phyloP scores from a whole-genome alignment of 352 stramenopile genomes.

The Globisporangium recalcitrans region DNA sequence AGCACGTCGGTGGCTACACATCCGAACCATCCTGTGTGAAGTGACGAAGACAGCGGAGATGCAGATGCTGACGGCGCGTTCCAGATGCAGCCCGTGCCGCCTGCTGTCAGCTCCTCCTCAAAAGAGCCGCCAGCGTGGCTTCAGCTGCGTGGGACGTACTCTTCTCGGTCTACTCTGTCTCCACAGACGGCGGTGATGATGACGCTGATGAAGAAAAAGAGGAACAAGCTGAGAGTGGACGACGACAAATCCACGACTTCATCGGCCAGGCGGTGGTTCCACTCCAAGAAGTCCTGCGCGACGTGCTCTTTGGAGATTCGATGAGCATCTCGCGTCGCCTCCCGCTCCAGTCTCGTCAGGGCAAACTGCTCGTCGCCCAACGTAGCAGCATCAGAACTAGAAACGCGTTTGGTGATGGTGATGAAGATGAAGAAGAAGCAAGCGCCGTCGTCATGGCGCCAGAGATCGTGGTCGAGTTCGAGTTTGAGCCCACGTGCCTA shows the following conservation, averaged over 20 bases:
- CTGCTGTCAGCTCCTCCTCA: not conserved
- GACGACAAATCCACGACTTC: constrained; percentile 29
- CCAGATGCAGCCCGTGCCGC: constrained; percentile 39
- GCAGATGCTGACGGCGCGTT: constrained; percentile 23
- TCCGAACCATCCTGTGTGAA: constrained; percentile 44
- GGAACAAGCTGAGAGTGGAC: no score
- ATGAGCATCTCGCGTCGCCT: constrained; percentile 25
- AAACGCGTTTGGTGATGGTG: not conserved
- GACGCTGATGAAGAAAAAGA: not conserved
- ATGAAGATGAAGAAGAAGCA: not conserved
- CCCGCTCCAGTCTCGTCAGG: constrained; percentile 31
- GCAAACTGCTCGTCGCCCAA: constrained; percentile 20
- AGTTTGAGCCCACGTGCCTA: constrained; percentile 34
- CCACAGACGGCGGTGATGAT: not conserved
- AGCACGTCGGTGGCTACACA: constrained; percentile 25
- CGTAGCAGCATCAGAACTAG: constrained; percentile 7
- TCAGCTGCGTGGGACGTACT: constrained; percentile 55
- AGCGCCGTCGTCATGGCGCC: not conserved
- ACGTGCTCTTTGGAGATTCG: constrained; percentile 21
- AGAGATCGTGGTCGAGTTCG: constrained; percentile 35
- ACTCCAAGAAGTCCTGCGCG: constrained; percentile 30
- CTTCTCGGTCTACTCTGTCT: constrained; percentile 48
- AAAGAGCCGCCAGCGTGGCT: constrained; percentile 32
- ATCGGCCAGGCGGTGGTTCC: constrained; percentile 50
- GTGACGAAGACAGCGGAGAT: constrained; percentile 8